phyloP scores from a whole-genome alignment of 2,329 filamentous ascomycete genomes.

The Neodidymelliopsis sp. region DNA sequence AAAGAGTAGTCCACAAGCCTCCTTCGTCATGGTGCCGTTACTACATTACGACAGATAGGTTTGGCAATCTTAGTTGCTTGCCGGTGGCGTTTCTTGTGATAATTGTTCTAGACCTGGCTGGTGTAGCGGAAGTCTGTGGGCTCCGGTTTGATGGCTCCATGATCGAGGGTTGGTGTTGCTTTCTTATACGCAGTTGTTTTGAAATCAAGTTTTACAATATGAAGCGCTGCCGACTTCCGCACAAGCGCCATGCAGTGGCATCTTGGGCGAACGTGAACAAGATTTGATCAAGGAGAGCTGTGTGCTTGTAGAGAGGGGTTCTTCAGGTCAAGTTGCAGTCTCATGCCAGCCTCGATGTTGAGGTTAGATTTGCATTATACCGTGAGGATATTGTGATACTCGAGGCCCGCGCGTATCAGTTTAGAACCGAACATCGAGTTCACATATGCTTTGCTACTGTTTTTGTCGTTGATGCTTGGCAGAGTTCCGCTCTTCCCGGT shows the following conservation, averaged over 20 bases:
- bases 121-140: background rate
- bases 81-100: background rate
- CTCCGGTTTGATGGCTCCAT: background rate
- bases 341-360: background rate
- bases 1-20: background rate
- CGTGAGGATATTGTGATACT: background rate
- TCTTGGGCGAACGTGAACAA: too few species aligned
- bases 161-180: background rate
- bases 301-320: background rate
- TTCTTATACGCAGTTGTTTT: background rate
- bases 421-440: background rate
- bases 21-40: background rate
- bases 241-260: background rate
- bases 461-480: constrained; percentile 16
- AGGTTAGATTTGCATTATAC: background rate
- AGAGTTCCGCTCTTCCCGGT: constrained; percentile 15
- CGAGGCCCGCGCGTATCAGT: background rate
- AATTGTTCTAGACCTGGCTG: constrained; percentile 1
- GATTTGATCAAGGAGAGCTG: background rate
- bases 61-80: too few species aligned
- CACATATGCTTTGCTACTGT: constrained; percentile 1
- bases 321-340: background rate
- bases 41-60: background rate
- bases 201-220: background rate
- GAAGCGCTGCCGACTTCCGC: background rate